Base-by-base conservation (phyloP, 2,329 filamentous ascomycete species). In the Ascocoryne sarcoides region DNA sequence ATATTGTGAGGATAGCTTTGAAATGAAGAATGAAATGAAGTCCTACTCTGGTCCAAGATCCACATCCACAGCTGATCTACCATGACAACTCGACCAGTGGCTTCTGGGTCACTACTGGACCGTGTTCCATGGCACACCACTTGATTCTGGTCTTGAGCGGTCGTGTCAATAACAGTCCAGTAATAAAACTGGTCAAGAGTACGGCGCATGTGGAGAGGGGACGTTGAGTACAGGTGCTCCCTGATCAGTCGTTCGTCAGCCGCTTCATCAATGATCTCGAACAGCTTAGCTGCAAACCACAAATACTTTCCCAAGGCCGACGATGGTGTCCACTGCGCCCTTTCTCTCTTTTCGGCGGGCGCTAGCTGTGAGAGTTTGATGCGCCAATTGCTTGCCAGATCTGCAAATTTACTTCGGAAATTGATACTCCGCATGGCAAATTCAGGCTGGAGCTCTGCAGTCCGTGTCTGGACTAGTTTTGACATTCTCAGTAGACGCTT, bases 111-210 rank as follows among this genome's bases (percentile, higher is more conserved):
- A 28, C 26, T 28, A n/a, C 26, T 28, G 26, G 26, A 28, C n/a
- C 26, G 29, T 4, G 49, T 51, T 10, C 37, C 47, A 9, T 45
- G 31, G 15, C 46, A 51, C 2, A 51, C 51, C 4, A 55, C 51
- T 29, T 53, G 49, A 34, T 53, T 48, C 16, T 14, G 26, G 30
- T 70, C 67, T 12, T 65, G 48, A 1, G 49, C 32, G 2, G 52
- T 45, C 0, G 66, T 69, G 9, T 61, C 58, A 0, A 59, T 53
- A 2, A 66, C 45, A 0, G 57, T 62, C 56, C 60, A 63, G 29
- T 63, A 62, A 39, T 67, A 69, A 0, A 61, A 61, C 42, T 70
- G 67, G 31, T 70, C 67, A 1, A 70, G 53, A 0, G 67, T 69
- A 1, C 68, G 52, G 0, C 67, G 57, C 0, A 63, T 61, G 37